Evolutionary conservation across 106 monocot species (phyloP).

Genomic region (Acanthochlamys bracteata): DNA sequence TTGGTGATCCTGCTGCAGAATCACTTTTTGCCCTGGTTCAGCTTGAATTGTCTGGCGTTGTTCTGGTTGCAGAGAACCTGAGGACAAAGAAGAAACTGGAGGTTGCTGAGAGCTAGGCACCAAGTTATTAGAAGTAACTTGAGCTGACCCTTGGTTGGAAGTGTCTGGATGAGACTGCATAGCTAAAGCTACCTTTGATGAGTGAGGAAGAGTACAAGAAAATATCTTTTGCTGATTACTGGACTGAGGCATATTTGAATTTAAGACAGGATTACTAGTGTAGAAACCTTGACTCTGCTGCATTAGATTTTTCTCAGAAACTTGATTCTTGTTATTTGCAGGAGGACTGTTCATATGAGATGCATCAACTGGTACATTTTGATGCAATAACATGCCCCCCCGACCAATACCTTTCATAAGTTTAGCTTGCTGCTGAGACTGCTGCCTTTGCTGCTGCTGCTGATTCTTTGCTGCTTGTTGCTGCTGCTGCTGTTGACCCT

Average conservation of each 20-base stretch:
- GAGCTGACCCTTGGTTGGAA: constrained; percentile 26
- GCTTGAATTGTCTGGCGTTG: constrained; percentile 38
- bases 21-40: constrained; percentile 37
- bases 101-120: constrained; percentile 33
- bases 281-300: constrained; percentile 39
- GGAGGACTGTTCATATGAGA: constrained; percentile 37
- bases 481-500: constrained; percentile 40
- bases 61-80: constrained; percentile 34
- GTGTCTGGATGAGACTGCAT: constrained; percentile 38
- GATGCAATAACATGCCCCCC: constrained; percentile 54
- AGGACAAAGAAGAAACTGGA: constrained; percentile 26
- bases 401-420: constrained; percentile 43
- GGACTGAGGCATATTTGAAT: constrained; percentile 26
- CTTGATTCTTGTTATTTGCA: constrained; percentile 29
- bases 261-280: constrained; percentile 27
- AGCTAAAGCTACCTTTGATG: constrained; percentile 29
- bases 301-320: constrained; percentile 42
- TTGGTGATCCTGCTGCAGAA: constrained; percentile 45
- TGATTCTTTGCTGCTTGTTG: constrained; percentile 8
- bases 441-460: constrained; percentile 35
- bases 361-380: constrained; percentile 39
- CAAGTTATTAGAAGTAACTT: constrained; percentile 22
- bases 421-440: constrained; percentile 46
- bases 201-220: constrained; percentile 21
- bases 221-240: constrained; percentile 42